Percentiles rank a stretch among this genome's conserved stretches.
Evolutionary conservation across 495 filamentous ascomycete genomes (phyloP).

Genomic region (Lasiosphaeria miniovina): DNA sequence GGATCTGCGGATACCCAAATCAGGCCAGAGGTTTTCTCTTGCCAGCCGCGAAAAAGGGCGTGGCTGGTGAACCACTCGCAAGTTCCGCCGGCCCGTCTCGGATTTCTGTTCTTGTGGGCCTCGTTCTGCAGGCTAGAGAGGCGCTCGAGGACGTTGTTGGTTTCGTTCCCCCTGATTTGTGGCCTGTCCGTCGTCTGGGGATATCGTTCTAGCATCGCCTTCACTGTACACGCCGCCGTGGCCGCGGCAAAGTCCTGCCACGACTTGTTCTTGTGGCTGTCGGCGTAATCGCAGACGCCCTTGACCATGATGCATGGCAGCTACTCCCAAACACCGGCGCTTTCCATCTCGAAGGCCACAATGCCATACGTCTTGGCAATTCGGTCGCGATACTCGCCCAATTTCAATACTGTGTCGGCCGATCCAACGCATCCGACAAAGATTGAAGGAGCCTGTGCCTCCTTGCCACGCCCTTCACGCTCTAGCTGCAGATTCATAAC

Average conservation of each 20-base stretch:
- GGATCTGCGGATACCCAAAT: conserved; percentile 54
- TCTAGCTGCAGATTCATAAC: background rate
- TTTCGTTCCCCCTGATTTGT: background rate
- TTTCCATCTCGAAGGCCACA: conserved; percentile 47
- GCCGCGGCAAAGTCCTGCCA: conserved; percentile 44
- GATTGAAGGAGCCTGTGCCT: conserved; percentile 8
- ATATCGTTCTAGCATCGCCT: conserved; percentile 17
- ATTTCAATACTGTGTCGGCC: conserved; percentile 32
- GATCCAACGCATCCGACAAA: conserved; percentile 27
- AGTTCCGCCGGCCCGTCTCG: conserved; percentile 32
- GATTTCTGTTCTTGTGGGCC: conserved; percentile 41
- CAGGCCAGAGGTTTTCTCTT: conserved; percentile 14
- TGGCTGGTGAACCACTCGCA: conserved; percentile 42
- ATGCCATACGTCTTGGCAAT: conserved; percentile 21
- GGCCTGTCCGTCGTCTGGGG: background rate
- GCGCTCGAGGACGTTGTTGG: background rate
- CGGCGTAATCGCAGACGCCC: conserved; percentile 42
- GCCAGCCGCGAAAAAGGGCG: conserved; percentile 33
- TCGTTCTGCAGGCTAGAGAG: background rate
- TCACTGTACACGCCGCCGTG: conserved; percentile 29
- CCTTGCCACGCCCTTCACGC: background rate
- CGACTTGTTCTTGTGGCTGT: conserved; percentile 44
- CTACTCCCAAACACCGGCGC: conserved; percentile 41
- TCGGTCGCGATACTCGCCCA: conserved; percentile 23
- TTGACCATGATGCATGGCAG: conserved; percentile 39